Evolutionary conservation across 2,329 filamentous ascomycete genomes (phyloP).

Genomic region (Chaetomium globosum): DNA sequence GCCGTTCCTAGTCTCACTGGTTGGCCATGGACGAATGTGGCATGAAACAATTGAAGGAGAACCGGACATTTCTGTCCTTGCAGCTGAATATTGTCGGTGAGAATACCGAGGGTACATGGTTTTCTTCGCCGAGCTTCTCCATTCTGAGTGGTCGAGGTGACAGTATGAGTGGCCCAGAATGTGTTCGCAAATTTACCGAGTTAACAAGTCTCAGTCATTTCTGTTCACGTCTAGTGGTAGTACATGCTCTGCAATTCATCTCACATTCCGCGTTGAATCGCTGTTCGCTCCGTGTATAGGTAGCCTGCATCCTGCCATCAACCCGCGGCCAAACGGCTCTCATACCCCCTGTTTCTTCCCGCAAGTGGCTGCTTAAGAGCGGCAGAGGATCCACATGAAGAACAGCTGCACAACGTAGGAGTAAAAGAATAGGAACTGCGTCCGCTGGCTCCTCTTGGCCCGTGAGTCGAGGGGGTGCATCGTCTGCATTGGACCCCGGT

Average conservation of each 20-base stretch:
- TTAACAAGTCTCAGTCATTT: too few relatives aligned
- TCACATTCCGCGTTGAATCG: too few relatives aligned
- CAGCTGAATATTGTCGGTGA: too few relatives aligned
- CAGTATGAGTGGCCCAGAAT: too few relatives aligned
- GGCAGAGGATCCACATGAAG: conserved; percentile 81
- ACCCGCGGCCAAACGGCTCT: background rate
- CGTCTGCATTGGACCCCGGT: conserved; percentile 58
- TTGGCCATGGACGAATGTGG: background rate
- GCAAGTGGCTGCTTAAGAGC: conserved; percentile 41
- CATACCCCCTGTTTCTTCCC: background rate
- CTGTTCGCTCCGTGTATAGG: too few relatives aligned
- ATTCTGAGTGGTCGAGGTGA: too few relatives aligned
- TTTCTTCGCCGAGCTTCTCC: too few relatives aligned
- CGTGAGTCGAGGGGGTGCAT: conserved; percentile 68
- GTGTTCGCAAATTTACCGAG: too few relatives aligned
- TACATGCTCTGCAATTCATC: too few relatives aligned
- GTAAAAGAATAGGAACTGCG: conserved; percentile 91
- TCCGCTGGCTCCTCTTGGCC: conserved; percentile 82
- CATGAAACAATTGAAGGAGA: background rate
- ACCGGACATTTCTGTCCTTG: background rate
- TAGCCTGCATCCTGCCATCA: too few relatives aligned
- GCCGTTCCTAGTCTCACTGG: background rate
- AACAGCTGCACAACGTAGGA: conserved; percentile 91
- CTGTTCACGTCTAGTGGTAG: too few relatives aligned
- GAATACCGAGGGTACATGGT: too few relatives aligned